Percentiles rank a stretch among this genome's conserved stretches.
phyloP scores from a whole-genome alignment of 2,329 filamentous ascomycete species.

The Aspergillus proliferans region DNA sequence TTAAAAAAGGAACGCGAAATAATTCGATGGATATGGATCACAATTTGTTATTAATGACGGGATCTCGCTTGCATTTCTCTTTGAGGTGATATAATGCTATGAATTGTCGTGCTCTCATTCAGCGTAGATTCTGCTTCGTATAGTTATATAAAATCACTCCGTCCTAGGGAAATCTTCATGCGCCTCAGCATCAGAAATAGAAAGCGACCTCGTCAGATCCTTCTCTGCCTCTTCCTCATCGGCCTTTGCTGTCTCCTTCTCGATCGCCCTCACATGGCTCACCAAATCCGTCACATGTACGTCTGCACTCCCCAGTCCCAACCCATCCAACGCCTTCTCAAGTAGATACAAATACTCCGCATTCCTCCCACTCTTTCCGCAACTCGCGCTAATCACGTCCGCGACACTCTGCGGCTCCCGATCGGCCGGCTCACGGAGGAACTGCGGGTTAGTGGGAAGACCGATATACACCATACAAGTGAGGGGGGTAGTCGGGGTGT shows the following conservation, averaged over 20 bases:
- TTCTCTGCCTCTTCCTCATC: conserved; percentile 27
- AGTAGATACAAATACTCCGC: conserved; percentile 80
- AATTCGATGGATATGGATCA: background rate
- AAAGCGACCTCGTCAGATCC: conserved; percentile 22
- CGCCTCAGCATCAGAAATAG: conserved; percentile 7
- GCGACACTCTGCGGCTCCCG: conserved; percentile 75
- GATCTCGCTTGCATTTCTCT: no score
- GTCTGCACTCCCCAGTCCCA: conserved; percentile 74
- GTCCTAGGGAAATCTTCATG: conserved; percentile 8
- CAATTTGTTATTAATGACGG: no score
- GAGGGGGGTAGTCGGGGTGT: conserved; percentile 27
- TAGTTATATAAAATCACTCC: conserved; percentile 8
- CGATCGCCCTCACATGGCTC: conserved; percentile 60
- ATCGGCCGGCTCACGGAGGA: conserved; percentile 49
- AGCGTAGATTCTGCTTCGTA: background rate
- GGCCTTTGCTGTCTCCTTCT: conserved; percentile 31
- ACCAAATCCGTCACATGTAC: conserved; percentile 80
- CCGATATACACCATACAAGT: conserved; percentile 84
- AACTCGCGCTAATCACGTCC: conserved; percentile 68
- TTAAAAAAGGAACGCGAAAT: no score
- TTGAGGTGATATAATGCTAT: no score
- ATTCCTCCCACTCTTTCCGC: conserved; percentile 82
- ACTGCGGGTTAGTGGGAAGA: conserved; percentile 86
- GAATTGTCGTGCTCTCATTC: no score
- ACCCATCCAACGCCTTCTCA: conserved; percentile 64